Evolutionary conservation across 805 yeast genomes (phyloP).

Genomic region (Babjeviella inositovora): DNA sequence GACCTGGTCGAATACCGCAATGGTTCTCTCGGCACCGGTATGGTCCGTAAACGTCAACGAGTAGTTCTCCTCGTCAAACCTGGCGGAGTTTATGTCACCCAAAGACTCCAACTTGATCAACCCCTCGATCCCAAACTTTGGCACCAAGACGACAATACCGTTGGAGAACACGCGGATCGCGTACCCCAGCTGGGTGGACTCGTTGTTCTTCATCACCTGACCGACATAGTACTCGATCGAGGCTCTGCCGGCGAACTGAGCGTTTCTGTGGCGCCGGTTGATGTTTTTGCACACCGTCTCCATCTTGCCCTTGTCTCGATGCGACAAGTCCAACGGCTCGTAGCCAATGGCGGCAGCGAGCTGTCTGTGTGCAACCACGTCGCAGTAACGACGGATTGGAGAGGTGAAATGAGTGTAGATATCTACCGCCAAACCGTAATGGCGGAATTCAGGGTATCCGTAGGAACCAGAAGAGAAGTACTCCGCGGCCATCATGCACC

Average conservation of each 20-base stretch:
- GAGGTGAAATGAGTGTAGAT: constrained; percentile 97
- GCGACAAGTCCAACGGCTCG: constrained; percentile 66
- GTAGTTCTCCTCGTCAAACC: constrained; percentile 66
- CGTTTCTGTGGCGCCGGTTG: constrained; percentile 89
- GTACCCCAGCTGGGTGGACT: constrained; percentile 73
- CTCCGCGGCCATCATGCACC: constrained; percentile 99
- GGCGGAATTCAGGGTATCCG: constrained; percentile 84
- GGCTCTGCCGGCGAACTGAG: constrained; percentile 98
- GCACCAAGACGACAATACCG: constrained; percentile 89
- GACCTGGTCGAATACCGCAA: constrained; percentile 75
- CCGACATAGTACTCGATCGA: constrained; percentile 97
- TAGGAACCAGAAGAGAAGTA: constrained; percentile 85
- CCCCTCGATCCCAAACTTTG: constrained; percentile 93
- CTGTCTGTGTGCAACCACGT: constrained; percentile 93
- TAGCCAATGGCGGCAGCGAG: constrained; percentile 96
- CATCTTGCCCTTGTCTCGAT: constrained; percentile 82
- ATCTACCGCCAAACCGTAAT: constrained; percentile 94
- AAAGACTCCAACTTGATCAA: constrained; percentile 69
- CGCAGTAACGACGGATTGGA: constrained; percentile 96
- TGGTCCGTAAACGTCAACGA: constrained; percentile 42
- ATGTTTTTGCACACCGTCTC: constrained; percentile 79
- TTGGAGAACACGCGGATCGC: constrained; percentile 85
- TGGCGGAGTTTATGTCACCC: constrained; percentile 45
- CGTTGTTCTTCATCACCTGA: constrained; percentile 83
- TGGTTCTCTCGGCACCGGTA: constrained; percentile 19